Percentiles rank a stretch among this genome's conserved stretches.
Evolutionary conservation across 2,329 filamentous ascomycete species (phyloP).

Genomic region (Hyphodiscus sp.): DNA sequence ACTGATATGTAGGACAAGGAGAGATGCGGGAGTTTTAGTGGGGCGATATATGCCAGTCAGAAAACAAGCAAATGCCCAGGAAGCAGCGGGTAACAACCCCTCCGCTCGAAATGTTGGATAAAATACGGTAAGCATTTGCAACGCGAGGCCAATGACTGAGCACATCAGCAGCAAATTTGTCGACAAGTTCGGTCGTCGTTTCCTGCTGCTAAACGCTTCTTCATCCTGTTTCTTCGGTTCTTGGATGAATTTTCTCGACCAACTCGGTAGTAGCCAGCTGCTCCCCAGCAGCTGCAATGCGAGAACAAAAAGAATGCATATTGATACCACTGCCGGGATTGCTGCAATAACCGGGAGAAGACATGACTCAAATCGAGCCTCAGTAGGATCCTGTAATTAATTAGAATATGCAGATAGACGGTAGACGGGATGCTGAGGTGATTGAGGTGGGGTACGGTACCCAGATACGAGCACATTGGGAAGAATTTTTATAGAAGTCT

Average conservation of each 20-base stretch:
- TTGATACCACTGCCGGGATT: conserved; percentile 24
- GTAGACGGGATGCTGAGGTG: background rate
- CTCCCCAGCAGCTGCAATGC: conserved; percentile 18
- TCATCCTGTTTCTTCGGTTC: conserved; percentile 33
- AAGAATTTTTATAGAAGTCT: background rate
- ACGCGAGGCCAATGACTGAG: conserved; percentile 32
- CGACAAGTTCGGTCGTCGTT: conserved; percentile 24
- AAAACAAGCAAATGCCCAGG: conserved; percentile 22
- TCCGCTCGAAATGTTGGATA: conserved; percentile 32
- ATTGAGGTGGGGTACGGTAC: conserved; percentile 2
- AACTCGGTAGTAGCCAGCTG: conserved; percentile 35
- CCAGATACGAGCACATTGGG: conserved; percentile 10
- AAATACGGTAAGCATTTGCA: conserved; percentile 29
- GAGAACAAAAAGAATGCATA: conserved; percentile 27
- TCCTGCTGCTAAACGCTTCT: conserved; percentile 23
- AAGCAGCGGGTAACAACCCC: conserved; percentile 26
- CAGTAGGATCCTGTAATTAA: conserved; percentile 21
- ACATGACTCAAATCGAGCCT: conserved; percentile 24
- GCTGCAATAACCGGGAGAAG: conserved; percentile 24
- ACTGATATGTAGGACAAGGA: conserved; percentile 17
- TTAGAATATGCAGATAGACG: background rate
- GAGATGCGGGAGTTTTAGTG: conserved; percentile 19
- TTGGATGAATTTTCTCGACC: conserved; percentile 45
- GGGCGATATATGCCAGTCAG: conserved; percentile 20
- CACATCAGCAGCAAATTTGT: conserved; percentile 33